Base-by-base conservation (phyloP, 2,329 filamentous ascomycete genomes). In the Penicillium sp. region DNA sequence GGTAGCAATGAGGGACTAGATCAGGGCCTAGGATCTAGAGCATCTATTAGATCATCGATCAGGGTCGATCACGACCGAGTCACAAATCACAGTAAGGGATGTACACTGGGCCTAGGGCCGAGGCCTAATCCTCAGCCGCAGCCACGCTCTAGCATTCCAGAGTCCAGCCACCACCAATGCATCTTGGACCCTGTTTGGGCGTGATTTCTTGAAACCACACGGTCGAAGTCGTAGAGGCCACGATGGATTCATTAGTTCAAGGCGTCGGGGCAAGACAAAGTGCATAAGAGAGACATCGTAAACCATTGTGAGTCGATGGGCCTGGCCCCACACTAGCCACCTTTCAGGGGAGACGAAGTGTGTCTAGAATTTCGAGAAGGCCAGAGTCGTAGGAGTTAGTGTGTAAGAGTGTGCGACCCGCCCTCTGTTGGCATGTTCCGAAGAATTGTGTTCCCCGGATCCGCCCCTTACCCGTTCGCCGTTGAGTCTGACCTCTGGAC, bases 321-420 rank as follows among this genome's bases (percentile, higher is more conserved):
- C 16, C 42, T 45, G 9, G 49, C 36, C 52, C 52, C 49, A 51
- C 52, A 29, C 29, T 26, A 48, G 42, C 48, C 52, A 54, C 43
- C 18, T 29, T 23, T 29, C 26, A 42, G 38, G 38, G 46, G 21
- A 18, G 41, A 42, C 8, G 23, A 2, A 16, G 15, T 6, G 23
- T 42, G 43, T 49, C 43, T 51, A 52, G 45, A 52, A 26, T 41
- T 45, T 48, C 41, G 45, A 48, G 41, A 41, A 52, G n/a, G 8
- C 28, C 8, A 10, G 7, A 10, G 10, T 12, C 10, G 28, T 29
- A 29, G 28, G 10, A 31, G 26, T 44, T 33, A 41, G 45, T 15
- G 23, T 13, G 33, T 31, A n/a, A 26, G 10, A 24, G 24, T 39
- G 23, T 28, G 47, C 2, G 34, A 28, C 48, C 48, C 48, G 48